phyloP scores from a whole-genome alignment of 768 basidiomycete species.

The Cystobasidium tubakii region DNA sequence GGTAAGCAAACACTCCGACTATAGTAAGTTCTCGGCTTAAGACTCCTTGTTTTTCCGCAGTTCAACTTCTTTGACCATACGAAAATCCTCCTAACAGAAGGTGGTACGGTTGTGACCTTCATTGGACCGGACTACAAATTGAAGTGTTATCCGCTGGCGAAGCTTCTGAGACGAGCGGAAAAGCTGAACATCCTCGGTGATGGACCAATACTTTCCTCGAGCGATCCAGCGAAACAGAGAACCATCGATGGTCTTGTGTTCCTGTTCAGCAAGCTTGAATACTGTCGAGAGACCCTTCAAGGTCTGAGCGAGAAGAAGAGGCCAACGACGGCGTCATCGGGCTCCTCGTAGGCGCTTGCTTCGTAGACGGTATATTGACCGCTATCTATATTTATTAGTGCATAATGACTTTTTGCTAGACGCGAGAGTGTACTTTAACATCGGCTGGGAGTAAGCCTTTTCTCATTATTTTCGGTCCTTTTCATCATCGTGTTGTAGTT shows the following conservation, averaged over 20 bases:
- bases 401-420: conserved; percentile 12
- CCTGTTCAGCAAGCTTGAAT: conserved; percentile 72
- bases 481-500: not conserved
- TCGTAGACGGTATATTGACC: not conserved
- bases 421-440: not conserved
- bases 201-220: not conserved
- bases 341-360: not conserved
- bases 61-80: conserved; percentile 99
- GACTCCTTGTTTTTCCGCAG: conserved; percentile 51
- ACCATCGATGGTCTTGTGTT: conserved; percentile 23
- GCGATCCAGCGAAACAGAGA: conserved; percentile 14
- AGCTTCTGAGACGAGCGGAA: conserved; percentile 38
- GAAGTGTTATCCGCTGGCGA: conserved; percentile 38
- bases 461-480: not conserved
- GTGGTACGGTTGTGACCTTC: conserved; percentile 73
- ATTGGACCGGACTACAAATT: conserved; percentile 55
- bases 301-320: conserved; percentile 32
- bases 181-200: conserved; percentile 28
- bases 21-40: conserved; percentile 14
- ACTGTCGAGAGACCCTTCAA: conserved; percentile 72
- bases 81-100: conserved; percentile 79
- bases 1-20: conserved; percentile 54
- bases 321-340: not conserved
- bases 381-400: not conserved
- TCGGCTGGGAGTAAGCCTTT: not conserved